Percentiles rank a stretch among this genome's conserved stretches.
Conservation (phyloP, 2,329 filamentous ascomycete genomes). For the Rosellinia necatrix region DNA sequence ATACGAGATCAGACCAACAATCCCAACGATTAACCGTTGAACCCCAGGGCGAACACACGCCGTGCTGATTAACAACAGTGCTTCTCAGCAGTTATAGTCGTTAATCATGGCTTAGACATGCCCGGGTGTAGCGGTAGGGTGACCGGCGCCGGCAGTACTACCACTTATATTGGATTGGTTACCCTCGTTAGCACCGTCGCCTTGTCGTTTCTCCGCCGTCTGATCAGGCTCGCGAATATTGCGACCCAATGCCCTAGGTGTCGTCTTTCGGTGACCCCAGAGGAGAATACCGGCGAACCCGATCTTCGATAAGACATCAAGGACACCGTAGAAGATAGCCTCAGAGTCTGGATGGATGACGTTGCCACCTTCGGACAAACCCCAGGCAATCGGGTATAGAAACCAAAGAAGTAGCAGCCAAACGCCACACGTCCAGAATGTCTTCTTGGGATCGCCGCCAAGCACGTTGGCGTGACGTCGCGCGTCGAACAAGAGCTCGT, state of each 20-base stretch:
- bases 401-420: conserved; percentile 67
- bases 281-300: conserved; percentile 65
- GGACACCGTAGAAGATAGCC: conserved; percentile 69
- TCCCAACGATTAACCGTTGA: not conserved
- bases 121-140: conserved; percentile 9
- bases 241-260: conserved; percentile 60
- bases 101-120: not conserved
- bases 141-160: conserved; percentile 17
- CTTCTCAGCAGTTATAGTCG: too few species aligned
- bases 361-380: conserved; percentile 66
- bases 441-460: conserved; percentile 56
- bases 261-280: conserved; percentile 66
- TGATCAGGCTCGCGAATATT: conserved; percentile 41
- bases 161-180: conserved; percentile 25
- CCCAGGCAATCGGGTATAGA: conserved; percentile 69
- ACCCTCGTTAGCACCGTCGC: conserved; percentile 26
- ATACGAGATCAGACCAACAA: not conserved
- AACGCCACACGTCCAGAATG: conserved; percentile 60
- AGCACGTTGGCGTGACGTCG: conserved; percentile 59
- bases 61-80: not conserved
- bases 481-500: conserved; percentile 59
- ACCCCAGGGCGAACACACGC: too few species aligned
- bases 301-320: conserved; percentile 69
- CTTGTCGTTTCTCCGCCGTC: conserved; percentile 31
- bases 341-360: conserved; percentile 69